Conservation (phyloP, 805 yeast genomes). For the Saturnispora silvae region DNA sequence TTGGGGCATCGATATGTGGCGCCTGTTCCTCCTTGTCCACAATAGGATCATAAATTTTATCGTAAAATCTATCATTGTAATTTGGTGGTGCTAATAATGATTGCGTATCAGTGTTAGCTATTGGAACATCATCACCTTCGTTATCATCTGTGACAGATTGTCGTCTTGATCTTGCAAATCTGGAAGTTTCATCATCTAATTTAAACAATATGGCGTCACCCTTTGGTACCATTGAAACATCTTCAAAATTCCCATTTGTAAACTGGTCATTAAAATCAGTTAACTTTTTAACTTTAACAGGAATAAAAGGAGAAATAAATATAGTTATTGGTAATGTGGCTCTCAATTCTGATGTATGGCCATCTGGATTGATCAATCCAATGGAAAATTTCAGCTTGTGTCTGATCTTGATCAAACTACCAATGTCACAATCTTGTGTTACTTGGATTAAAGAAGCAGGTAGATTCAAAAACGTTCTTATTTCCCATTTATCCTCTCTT, state of each 20-base stretch:
- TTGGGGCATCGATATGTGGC: too few species aligned
- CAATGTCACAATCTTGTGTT: constrained; percentile 80
- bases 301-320: constrained; percentile 59
- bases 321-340: constrained; percentile 73
- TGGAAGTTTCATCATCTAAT: constrained; percentile 14
- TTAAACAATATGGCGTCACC: constrained; percentile 22
- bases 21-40: neutral
- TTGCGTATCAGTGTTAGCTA: constrained; percentile 24
- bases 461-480: constrained; percentile 45
- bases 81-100: constrained; percentile 72
- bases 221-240: constrained; percentile 19
- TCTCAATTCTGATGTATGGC: constrained; percentile 83
- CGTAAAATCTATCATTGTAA: constrained; percentile 73
- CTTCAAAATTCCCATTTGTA: constrained; percentile 17
- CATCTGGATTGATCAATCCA: constrained; percentile 76
- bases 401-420: constrained; percentile 63
- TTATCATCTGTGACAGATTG: constrained; percentile 2
- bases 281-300: constrained; percentile 42
- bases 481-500: constrained; percentile 65
- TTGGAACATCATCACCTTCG: constrained; percentile 9
- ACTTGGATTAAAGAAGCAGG: constrained; percentile 68
- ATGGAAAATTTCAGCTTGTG: constrained; percentile 81
- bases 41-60: constrained; percentile 41
- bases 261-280: constrained; percentile 20
- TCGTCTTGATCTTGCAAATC: constrained; percentile 5